Base-by-base conservation (phyloP, 2,329 filamentous ascomycete species). In the Colletotrichum sp. region DNA sequence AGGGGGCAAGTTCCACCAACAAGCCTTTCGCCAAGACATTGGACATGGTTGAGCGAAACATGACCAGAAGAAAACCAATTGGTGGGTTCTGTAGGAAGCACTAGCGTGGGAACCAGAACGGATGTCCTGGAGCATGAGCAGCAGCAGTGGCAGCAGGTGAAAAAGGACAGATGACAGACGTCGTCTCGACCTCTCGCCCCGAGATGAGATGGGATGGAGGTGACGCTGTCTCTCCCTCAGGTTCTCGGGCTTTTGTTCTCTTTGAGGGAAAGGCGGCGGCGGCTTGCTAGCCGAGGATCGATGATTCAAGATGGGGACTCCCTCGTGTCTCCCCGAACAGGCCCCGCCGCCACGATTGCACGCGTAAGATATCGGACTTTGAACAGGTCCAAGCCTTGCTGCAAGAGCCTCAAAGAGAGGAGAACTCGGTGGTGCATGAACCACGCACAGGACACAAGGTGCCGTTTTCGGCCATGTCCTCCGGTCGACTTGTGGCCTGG, bases 21-120 rank as follows among this genome's bases (percentile, higher is more conserved):
- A 72, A 71, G 63, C 34, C 55, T 75, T 67, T 39, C 55, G 68
- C 72, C 72, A 75, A 75, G 72, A 30, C 30, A 32, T 63, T 57
- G 28, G 36, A 67, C 68, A 72, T 43, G 72, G 59, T 18, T 26
- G 72, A 34, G 39, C 72, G 63, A 67, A 75, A 68, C 72, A 63
- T 55, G 68, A 67, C 55, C 61, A 64, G 39, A 68, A 65, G 55
- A 68, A 75, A 57, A 75, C 12, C 63, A 67, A 72, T 63, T 72
- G 52, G 68, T 72, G 72, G 68, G 68, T 57, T 75, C 30, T 63
- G 16, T 24, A 36, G 55, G 63, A 61, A 34, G 55, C 34, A 28
- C 68, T 63, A 74, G 68, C 36, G 67, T 34, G 28, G 48, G 34
- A 48, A 68, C 32, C 61, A 68, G 48, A 66, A 60, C 59, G 67